These are phyloP conservation scores for Fusarium aywerte DNA, from an alignment of 2,329 filamentous ascomycete genomes.

Conservation along the genomic window DNA sequence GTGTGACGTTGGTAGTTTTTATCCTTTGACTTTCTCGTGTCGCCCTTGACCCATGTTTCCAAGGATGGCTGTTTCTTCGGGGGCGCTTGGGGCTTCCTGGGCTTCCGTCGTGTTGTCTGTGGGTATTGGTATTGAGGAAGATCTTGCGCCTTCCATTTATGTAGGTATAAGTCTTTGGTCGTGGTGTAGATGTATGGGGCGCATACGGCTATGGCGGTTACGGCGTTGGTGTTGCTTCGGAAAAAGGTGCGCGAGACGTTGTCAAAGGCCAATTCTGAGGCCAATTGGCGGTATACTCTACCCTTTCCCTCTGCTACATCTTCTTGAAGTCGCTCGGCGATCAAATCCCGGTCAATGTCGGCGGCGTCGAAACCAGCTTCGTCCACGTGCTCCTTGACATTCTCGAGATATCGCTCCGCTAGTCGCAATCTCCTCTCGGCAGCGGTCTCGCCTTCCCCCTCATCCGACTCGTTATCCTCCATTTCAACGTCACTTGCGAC, in stretches of 20 bases:
- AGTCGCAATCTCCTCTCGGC: constrained; percentile 87
- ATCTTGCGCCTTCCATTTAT: constrained; percentile 88
- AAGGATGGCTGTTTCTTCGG: constrained; percentile 71
- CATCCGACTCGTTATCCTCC: constrained; percentile 66
- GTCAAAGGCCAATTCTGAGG: constrained; percentile 75
- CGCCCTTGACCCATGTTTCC: constrained; percentile 71
- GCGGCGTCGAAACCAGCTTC: constrained; percentile 89
- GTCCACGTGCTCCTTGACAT: constrained; percentile 84
- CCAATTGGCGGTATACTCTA: constrained; percentile 84
- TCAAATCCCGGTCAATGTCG: constrained; percentile 90
- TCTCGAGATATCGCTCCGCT: constrained; percentile 92
- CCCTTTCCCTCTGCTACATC: constrained; percentile 94
- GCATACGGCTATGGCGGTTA: constrained; percentile 83
- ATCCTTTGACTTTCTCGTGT: constrained; percentile 69
- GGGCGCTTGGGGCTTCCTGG: constrained; percentile 66
- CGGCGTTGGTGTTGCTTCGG: constrained; percentile 78
- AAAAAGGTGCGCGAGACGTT: constrained; percentile 77
- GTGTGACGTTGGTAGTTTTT: constrained; percentile 80
- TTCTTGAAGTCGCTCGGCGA: constrained; percentile 89
- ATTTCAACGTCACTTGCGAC: constrained; percentile 61
- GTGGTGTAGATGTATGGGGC: constrained; percentile 88
- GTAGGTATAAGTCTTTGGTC: constrained; percentile 83
- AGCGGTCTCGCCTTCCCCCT: constrained; percentile 86
- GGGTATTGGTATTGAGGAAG: constrained; percentile 69
- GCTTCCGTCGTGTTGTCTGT: constrained; percentile 68